Conservation (phyloP, 305 asterid genomes). For the Petunia hybrid region DNA sequence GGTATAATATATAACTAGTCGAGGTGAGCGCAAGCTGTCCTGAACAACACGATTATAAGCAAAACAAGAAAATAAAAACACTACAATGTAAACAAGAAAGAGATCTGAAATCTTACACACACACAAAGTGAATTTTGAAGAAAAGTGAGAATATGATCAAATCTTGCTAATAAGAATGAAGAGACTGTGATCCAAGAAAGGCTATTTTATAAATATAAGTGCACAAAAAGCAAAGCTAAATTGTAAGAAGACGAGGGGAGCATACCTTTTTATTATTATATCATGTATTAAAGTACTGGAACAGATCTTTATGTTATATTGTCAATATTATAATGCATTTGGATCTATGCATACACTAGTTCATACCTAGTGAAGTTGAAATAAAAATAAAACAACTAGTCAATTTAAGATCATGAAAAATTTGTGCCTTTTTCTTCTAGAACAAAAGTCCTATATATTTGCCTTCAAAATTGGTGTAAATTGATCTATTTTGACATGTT, state of each 20-base stretch:
- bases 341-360: no score
- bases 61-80: no score
- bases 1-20: no score
- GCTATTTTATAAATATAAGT: not conserved
- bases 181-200: constrained; percentile 7
- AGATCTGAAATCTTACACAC: constrained; percentile 25
- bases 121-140: not conserved
- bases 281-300: no score
- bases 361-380: no score
- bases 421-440: not conserved
- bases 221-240: not conserved
- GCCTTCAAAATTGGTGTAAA: not conserved
- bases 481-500: not conserved
- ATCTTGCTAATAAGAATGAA: not conserved
- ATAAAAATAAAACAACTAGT: no score
- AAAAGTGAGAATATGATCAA: constrained; percentile 27
- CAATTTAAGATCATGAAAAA: not conserved
- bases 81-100: not conserved
- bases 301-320: no score
- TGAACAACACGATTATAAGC: no score
- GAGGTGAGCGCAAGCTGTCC: no score
- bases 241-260: constrained; percentile 18
- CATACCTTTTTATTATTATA: constrained; percentile 8
- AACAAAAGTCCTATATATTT: not conserved
- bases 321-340: no score